Evolutionary conservation across 1,284 basidiomycete genomes (phyloP).

Genomic region (Ustilago curta): DNA sequence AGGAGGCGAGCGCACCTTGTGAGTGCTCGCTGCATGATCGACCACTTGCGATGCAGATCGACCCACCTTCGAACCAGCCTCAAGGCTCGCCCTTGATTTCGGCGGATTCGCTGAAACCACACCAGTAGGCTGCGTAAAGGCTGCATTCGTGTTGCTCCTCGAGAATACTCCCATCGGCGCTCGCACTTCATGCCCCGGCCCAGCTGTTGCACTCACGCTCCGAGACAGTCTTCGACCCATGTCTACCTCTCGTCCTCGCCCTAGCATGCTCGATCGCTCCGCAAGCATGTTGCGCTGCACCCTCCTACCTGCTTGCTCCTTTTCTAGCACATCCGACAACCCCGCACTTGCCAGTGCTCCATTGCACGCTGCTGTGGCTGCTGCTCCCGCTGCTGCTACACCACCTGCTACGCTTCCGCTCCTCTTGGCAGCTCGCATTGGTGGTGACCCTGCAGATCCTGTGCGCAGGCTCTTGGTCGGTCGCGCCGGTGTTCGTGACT

Average conservation of each 20-base stretch:
- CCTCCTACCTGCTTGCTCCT: constrained; percentile 38
- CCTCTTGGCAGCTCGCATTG: constrained; percentile 22
- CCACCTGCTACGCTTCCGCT: constrained; percentile 4
- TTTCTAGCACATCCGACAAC: constrained; percentile 40
- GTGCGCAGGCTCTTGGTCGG: constrained; percentile 14
- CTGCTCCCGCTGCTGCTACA: constrained; percentile 1
- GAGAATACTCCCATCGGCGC: constrained; percentile 30
- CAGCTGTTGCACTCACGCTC: constrained; percentile 38
- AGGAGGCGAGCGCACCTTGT: constrained; percentile 7
- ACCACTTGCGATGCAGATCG: constrained; percentile 12
- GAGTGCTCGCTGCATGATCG: background rate
- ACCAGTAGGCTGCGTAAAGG: constrained; percentile 5
- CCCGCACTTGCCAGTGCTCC: constrained; percentile 4
- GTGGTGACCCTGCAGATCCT: constrained; percentile 18
- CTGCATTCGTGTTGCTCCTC: constrained; percentile 20
- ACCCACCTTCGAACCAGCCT: background rate
- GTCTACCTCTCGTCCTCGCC: constrained; percentile 43
- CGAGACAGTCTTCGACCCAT: constrained; percentile 42
- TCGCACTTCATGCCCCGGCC: constrained; percentile 17
- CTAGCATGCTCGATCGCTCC: constrained; percentile 29
- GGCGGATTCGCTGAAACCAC: background rate
- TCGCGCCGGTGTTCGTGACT: constrained; percentile 42
- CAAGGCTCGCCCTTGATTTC: constrained; percentile 4
- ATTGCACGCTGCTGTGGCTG: background rate
- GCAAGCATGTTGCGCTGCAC: constrained; percentile 27